Evolutionary conservation across 257 asterid species (phyloP).

Genomic region (Capsicum rhomboideum): DNA sequence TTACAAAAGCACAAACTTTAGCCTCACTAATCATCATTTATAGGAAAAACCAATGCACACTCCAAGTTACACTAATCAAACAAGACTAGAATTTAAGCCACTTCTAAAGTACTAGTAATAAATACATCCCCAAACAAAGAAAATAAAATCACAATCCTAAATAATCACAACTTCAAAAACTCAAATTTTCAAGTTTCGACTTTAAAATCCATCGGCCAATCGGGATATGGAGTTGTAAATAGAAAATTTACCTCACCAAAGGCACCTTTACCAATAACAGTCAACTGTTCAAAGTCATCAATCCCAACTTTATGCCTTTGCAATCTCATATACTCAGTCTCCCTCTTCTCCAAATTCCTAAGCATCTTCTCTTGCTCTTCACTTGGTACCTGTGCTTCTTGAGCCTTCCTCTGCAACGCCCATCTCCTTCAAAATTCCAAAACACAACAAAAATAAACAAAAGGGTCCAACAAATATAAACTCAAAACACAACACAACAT

Average conservation of each 20-base stretch:
- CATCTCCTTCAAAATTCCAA: constrained; percentile 47
- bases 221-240: no score
- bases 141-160: background rate
- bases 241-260: constrained; percentile 64
- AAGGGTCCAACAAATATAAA: background rate
- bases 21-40: background rate
- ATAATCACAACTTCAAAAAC: no score
- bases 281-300: constrained; percentile 93
- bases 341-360: constrained; percentile 88
- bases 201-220: no score
- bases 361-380: constrained; percentile 90
- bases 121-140: background rate
- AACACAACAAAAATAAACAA: background rate
- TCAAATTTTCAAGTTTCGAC: no score
- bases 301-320: constrained; percentile 97
- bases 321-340: constrained; percentile 93
- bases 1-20: background rate
- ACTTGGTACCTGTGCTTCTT: constrained; percentile 71
- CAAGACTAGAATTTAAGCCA: background rate
- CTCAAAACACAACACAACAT: no score
- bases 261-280: constrained; percentile 90
- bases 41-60: background rate
- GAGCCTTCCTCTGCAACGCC: constrained; percentile 83
- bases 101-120: background rate
- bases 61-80: background rate